These are phyloP conservation scores for Sclerospora graminicola DNA, from an alignment of 352 stramenopile genomes.

Conservation along the genomic window DNA sequence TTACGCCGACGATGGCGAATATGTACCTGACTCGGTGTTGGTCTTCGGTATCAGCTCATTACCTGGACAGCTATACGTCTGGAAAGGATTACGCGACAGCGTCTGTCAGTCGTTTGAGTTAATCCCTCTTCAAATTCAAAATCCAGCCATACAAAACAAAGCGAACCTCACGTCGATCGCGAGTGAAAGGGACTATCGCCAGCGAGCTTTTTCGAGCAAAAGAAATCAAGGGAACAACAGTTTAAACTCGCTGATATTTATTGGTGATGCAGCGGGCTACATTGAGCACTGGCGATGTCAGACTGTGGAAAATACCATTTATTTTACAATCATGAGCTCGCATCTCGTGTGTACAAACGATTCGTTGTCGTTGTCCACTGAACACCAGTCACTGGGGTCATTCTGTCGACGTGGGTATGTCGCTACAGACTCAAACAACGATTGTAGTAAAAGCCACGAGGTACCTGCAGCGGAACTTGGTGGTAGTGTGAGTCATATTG, in stretches of 20 bases:
- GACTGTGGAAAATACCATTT: slow-evolving; percentile 30
- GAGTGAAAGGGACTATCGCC: slow-evolving; percentile 68
- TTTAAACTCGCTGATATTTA: slow-evolving; percentile 71
- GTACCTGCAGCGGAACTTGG: neutral
- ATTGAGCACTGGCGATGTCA: slow-evolving; percentile 77
- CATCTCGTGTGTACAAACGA: slow-evolving; percentile 8
- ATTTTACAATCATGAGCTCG: slow-evolving; percentile 71
- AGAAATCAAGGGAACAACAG: slow-evolving; percentile 16
- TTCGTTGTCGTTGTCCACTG: slow-evolving; percentile 4
- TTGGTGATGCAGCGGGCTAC: slow-evolving; percentile 40
- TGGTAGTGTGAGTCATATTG: slow-evolving; percentile 50
- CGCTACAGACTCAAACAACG: slow-evolving; percentile 7
- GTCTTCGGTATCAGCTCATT: slow-evolving; percentile 50
- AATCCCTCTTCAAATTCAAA: slow-evolving; percentile 36
- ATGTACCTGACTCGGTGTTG: slow-evolving; percentile 51
- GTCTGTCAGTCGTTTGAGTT: slow-evolving; percentile 36
- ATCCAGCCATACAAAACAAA: slow-evolving; percentile 34
- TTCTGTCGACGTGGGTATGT: slow-evolving; percentile 33
- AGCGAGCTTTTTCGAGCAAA: slow-evolving; percentile 63
- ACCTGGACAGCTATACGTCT: slow-evolving; percentile 44
- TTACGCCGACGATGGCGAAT: slow-evolving; percentile 72
- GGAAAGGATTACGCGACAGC: slow-evolving; percentile 42
- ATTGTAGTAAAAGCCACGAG: slow-evolving; percentile 5
- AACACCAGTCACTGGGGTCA: slow-evolving; percentile 1
- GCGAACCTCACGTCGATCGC: slow-evolving; percentile 64